phyloP scores from a whole-genome alignment of 352 stramenopile genomes.

The Thraustochytrium sp. region DNA sequence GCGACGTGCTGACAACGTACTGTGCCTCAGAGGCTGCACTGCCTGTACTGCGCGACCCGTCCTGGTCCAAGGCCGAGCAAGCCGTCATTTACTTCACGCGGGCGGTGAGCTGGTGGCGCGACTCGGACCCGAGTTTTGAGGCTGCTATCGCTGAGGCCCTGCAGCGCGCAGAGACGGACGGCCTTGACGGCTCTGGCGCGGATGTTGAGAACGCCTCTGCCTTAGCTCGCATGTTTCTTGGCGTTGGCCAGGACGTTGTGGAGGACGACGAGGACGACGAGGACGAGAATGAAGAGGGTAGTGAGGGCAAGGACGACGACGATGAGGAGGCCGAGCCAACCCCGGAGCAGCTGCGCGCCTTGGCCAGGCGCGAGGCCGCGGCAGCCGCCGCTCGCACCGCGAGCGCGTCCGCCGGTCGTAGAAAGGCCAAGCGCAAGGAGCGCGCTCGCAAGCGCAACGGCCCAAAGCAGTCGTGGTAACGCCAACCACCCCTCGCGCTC shows the following conservation, averaged over 20 bases:
- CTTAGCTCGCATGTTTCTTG: neutral
- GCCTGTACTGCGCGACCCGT: neutral
- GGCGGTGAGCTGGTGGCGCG: neutral
- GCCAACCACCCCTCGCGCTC: too few relatives aligned
- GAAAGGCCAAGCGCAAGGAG: too few relatives aligned
- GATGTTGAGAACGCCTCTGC: neutral
- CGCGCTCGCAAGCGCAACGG: too few relatives aligned
- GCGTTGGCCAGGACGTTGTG: neutral
- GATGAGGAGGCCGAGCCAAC: neutral
- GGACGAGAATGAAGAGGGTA: neutral
- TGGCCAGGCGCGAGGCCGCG: too few relatives aligned
- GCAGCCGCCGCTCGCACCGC: too few relatives aligned
- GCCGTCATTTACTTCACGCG: conserved; percentile 12
- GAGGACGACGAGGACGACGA: neutral
- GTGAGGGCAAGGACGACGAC: neutral
- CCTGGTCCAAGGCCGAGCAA: neutral
- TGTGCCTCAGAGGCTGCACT: neutral
- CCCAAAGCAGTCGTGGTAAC: too few relatives aligned
- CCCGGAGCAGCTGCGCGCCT: too few relatives aligned
- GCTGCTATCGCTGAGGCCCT: neutral
- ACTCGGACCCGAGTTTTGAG: neutral
- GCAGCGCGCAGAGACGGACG: neutral
- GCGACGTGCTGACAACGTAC: neutral
- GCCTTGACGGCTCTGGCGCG: neutral
- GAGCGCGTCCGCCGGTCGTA: too few relatives aligned